A percentile compares a stretch with the other conserved stretches of the same genome.
Evolutionary conservation across 1,284 basidiomycete species (phyloP).

Genomic region (Stygiomarasmius scandens): DNA sequence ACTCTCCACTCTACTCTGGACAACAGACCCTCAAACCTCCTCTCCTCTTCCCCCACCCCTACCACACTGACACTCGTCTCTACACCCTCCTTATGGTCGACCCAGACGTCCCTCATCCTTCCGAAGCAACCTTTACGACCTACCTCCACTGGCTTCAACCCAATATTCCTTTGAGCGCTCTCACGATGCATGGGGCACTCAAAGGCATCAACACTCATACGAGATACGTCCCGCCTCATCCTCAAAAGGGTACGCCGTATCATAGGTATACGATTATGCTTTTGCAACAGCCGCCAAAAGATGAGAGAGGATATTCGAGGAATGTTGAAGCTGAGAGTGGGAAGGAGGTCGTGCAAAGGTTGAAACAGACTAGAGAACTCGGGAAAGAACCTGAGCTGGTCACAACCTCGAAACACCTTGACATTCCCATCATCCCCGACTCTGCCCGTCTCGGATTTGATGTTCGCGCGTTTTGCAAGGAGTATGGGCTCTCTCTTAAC

Average conservation of each 20-base stretch:
- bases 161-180: constrained; percentile 27
- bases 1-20: too few species aligned
- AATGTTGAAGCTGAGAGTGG: background rate
- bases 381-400: background rate
- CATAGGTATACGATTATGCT: constrained; percentile 84
- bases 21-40: constrained; percentile 71
- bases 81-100: constrained; percentile 92
- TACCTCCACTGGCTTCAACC: constrained; percentile 84
- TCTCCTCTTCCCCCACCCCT: constrained; percentile 62
- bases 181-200: constrained; percentile 13
- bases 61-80: constrained; percentile 77
- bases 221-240: constrained; percentile 84
- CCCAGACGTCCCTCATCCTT: constrained; percentile 84
- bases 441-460: constrained; percentile 58
- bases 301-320: background rate
- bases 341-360: background rate
- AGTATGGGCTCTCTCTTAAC: constrained; percentile 39
- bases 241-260: constrained; percentile 81
- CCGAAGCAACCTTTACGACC: constrained; percentile 64
- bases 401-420: constrained; percentile 43
- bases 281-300: constrained; percentile 64
- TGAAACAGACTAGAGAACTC: background rate
- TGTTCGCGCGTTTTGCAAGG: constrained; percentile 61
- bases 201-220: constrained; percentile 50
- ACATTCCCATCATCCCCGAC: constrained; percentile 38